phyloP scores from a whole-genome alignment of 768 basidiomycete species.

The Termitomyces bulborhizus region DNA sequence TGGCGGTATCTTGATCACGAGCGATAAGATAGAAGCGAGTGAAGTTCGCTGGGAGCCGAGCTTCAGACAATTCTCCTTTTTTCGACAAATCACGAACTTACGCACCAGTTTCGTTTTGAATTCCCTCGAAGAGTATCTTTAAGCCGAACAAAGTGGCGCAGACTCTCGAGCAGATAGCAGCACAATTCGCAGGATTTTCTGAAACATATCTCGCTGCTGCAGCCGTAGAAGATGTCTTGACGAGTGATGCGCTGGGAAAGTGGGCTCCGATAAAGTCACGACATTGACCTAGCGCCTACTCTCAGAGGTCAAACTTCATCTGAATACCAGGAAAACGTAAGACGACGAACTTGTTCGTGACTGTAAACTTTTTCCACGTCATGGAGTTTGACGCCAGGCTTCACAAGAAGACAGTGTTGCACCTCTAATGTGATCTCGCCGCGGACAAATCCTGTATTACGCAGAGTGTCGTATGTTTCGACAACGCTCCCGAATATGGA shows the following conservation, averaged over 20 bases:
- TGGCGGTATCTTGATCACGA: slow-evolving; percentile 21
- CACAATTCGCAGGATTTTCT: slow-evolving; percentile 40
- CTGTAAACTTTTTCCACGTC: slow-evolving; percentile 60
- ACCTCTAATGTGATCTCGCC: slow-evolving; percentile 57
- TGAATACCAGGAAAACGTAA: not conserved
- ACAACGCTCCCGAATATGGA: slow-evolving; percentile 66
- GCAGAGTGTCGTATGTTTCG: slow-evolving; percentile 68
- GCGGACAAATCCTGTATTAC: slow-evolving; percentile 44
- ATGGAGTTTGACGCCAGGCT: slow-evolving; percentile 45
- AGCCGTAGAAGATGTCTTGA: slow-evolving; percentile 69
- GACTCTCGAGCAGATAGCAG: slow-evolving; percentile 70
- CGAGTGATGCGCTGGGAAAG: slow-evolving; percentile 44
- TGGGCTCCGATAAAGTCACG: slow-evolving; percentile 47
- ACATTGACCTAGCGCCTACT: slow-evolving; percentile 76
- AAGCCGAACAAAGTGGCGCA: slow-evolving; percentile 60
- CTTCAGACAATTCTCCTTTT: not conserved
- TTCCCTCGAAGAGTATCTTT: slow-evolving; percentile 51
- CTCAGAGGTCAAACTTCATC: not conserved
- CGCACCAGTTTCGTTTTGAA: slow-evolving; percentile 57
- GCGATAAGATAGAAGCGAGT: slow-evolving; percentile 66
- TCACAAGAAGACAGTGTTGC: slow-evolving; percentile 65
- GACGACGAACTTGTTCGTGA: slow-evolving; percentile 64
- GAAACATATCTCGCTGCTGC: slow-evolving; percentile 53
- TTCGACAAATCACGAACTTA: not conserved
- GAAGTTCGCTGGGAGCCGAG: slow-evolving; percentile 42